Base-by-base conservation (phyloP, 225 moss, liverwort and hornwort genomes). In the Neckera pumila region DNA sequence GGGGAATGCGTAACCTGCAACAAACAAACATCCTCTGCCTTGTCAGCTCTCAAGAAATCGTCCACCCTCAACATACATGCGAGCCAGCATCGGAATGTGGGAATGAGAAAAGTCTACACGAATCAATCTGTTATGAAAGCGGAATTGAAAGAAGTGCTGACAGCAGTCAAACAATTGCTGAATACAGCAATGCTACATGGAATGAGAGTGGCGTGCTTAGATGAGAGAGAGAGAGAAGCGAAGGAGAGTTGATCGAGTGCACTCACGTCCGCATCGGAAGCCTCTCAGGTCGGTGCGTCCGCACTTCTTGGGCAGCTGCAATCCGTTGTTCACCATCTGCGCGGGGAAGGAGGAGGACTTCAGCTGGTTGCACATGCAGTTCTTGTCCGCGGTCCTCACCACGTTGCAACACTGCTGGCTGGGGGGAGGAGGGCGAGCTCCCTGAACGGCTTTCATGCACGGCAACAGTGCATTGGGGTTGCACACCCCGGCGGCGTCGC, bases 231-330 rank as follows among this genome's bases (percentile, higher is more conserved):
- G 54, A 28, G 14, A 14, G 53, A 76, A 76, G 14, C 2, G 9
- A 36, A 54, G 14, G 53, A 53, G 53, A 76, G 53, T 53, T 14
- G 34, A 76, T 22, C 21, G 76, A 18, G 67, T 36, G 62, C 45
- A 84, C 84, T 87, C 34, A 87, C 90, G 87, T 73, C 87, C 84
- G 57, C 90, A 90, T 14, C 64, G 16, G 80, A 90, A 90, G 49
- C 84, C 90, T 11, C 90, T 11, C 18, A 87, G 49, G 33, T 90
- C 87, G 3, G 40, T 40, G 73, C 74, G 84, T 3, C 87, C 75
- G 42, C 90, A 90, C 79, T 84, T 90, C 84, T 90, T 85, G 49
- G 87, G 87, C 80, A 87, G 90, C 84, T 84, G 80, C 80, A 87
- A 40, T 6, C 84, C 87, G 12, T 87, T 90, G 47, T 65, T 75